Evolutionary conservation across 106 monocot species (phyloP).

Genomic region (Apostasia shenzhenica): DNA sequence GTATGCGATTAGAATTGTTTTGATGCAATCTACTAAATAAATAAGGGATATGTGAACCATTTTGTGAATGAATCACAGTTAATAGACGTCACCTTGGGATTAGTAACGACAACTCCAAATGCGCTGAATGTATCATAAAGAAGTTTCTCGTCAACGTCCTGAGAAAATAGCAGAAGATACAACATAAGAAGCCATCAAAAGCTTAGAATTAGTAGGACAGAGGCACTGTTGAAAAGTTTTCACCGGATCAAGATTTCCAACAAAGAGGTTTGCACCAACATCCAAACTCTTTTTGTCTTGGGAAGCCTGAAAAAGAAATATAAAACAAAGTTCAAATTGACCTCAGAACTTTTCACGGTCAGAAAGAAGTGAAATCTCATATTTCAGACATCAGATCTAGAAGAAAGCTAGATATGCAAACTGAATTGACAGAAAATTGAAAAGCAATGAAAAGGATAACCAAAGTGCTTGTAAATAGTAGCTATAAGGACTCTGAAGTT

Average conservation of each 20-base stretch:
- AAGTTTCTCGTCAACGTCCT: slow-evolving; percentile 97
- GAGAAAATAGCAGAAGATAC: slow-evolving; percentile 2
- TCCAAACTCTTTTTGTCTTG: slow-evolving; percentile 99
- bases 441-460: too few relatives aligned
- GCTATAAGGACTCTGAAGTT: too few relatives aligned
- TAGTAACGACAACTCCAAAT: slow-evolving; percentile 88
- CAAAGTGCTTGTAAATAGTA: too few relatives aligned
- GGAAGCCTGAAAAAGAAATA: slow-evolving; percentile 59
- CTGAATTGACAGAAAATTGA: too few relatives aligned
- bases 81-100: slow-evolving; percentile 67
- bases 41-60: background rate
- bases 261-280: slow-evolving; percentile 95
- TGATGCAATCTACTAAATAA: background rate
- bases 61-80: background rate
- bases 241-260: slow-evolving; percentile 97
- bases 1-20: background rate
- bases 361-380: too few relatives aligned
- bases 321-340: background rate
- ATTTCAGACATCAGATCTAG: too few relatives aligned
- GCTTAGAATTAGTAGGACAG: background rate
- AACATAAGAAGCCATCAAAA: background rate
- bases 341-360: too few relatives aligned
- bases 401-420: too few relatives aligned
- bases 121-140: slow-evolving; percentile 98
- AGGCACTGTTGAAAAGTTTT: background rate